Evolutionary conservation across 208 protist species (phyloP), one percentile per base, ranked within the genome.

Genomic region (Wallacemonas collosoma): DNA sequence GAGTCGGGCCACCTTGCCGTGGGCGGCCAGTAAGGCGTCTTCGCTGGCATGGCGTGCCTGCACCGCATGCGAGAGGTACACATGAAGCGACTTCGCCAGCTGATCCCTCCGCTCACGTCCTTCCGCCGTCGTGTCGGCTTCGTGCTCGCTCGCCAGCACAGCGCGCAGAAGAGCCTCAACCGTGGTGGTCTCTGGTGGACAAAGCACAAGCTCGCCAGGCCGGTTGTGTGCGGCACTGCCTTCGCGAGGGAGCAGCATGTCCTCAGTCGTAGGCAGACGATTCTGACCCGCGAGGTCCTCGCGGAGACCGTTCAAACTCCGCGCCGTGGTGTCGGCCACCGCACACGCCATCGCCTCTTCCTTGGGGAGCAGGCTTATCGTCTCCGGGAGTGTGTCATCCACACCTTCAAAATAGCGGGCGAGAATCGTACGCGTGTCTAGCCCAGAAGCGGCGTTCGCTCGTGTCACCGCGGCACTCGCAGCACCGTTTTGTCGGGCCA

Each of bases 1-100:
- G 39, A 91, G 61, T 5, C 40, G 39, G 26, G 72, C 71, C 39
- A 85, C 74, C 45, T 57, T 64, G 51, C 67, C n/a, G 55, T 85
- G 78, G 7, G 76, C 74, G 5, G 57, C 43, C 2, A 71, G 57
- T 45, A 86, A 39, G 1, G 80, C 86, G 7, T 77, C 76, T 45
- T 88, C 77, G 35, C 69, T 71, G 26, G 68, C 68, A 8, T 15
- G 50, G 2, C 75, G 67, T 1, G 63, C 62, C n/a, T 41, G 43
- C 14, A 64, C 54, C 12, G 69, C 62, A n/a, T 48, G 54, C 2
- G 41, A 36, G 11, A 81, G 38, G 43, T n/a, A 44, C 3, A 17
- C 35, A n/a, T 61, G 26, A 17, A 83, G 56, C 4, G 38, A 39
- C 44, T 17, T 36, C 11, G 48, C 14, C 43, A 60, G 41, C 38